phyloP scores from a whole-genome alignment of 2,329 filamentous ascomycete genomes.

The Neonectria coccinea region DNA sequence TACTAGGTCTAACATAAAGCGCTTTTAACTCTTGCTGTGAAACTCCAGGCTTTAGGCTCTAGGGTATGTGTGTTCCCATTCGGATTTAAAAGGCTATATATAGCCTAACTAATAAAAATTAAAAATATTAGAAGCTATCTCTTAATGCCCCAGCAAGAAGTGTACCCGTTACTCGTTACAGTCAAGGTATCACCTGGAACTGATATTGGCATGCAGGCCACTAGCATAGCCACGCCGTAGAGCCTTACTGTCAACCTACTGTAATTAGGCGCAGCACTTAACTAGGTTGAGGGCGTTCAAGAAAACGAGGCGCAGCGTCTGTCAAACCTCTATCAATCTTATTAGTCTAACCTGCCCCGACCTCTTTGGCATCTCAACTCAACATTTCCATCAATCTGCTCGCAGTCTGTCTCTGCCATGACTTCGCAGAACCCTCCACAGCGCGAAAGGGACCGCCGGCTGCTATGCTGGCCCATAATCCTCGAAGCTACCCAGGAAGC shows the following conservation, averaged over 20 bases:
- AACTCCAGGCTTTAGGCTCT: no score
- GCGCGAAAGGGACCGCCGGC: not conserved
- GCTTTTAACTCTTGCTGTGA: no score
- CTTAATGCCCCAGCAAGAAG: not conserved
- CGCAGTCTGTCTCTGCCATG: slow-evolving; percentile 1
- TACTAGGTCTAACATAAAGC: no score
- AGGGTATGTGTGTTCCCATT: no score
- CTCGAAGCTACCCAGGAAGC: slow-evolving; percentile 16
- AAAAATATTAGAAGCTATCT: not conserved
- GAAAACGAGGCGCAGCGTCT: not conserved
- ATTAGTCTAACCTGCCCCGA: not conserved
- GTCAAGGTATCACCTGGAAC: not conserved
- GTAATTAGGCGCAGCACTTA: not conserved
- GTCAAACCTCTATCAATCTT: not conserved
- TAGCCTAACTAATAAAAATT: not conserved
- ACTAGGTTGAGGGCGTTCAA: not conserved
- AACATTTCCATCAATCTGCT: not conserved
- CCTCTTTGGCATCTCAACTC: not conserved
- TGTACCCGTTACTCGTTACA: not conserved
- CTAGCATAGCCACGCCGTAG: not conserved
- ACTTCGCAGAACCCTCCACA: slow-evolving; percentile 1
- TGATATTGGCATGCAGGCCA: not conserved
- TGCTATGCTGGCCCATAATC: slow-evolving; percentile 8
- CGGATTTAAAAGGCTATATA: no score
- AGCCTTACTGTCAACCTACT: not conserved